phyloP scores from a whole-genome alignment of 108 stramenopile genomes.

The Cylindrotheca closterium region DNA sequence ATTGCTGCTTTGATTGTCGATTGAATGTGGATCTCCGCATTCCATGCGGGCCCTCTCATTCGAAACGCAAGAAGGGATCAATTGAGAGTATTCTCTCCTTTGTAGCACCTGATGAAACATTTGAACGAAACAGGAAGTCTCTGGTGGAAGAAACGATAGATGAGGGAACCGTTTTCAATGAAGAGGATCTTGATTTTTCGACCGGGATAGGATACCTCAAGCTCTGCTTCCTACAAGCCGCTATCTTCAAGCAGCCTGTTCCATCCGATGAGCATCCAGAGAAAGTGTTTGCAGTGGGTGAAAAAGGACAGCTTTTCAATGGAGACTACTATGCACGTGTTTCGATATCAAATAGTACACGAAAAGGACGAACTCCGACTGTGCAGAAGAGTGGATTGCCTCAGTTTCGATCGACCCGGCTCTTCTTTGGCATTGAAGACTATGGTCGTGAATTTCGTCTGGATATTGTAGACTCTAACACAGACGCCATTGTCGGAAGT shows the following conservation, averaged over 20 bases:
- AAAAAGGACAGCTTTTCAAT: conserved; percentile 30
- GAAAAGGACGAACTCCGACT: conserved; percentile 59
- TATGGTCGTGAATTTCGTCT: conserved; percentile 79
- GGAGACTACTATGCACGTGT: conserved; percentile 86
- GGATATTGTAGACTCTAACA: conserved; percentile 75
- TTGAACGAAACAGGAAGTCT: not conserved
- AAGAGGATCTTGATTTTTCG: not conserved
- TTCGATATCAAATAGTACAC: conserved; percentile 35
- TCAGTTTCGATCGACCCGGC: conserved; percentile 62
- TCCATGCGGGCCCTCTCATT: conserved; percentile 69
- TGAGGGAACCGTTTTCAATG: not conserved
- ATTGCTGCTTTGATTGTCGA: conserved; percentile 79
- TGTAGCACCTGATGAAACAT: conserved; percentile 47
- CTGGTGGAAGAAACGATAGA: conserved; percentile 3
- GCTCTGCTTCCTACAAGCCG: conserved; percentile 55
- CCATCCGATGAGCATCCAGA: conserved; percentile 56
- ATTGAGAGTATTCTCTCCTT: conserved; percentile 32
- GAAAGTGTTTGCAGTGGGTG: conserved; percentile 21
- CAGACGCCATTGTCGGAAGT: conserved; percentile 66
- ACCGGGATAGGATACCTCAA: conserved; percentile 50
- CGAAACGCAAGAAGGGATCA: conserved; percentile 57
- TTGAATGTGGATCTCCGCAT: conserved; percentile 72
- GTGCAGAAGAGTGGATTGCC: conserved; percentile 68
- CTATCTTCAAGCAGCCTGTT: conserved; percentile 51
- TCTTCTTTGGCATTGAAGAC: conserved; percentile 57